These are phyloP conservation scores for Chloropicon primus DNA, from an alignment of 139 green algal species.

Conservation along the genomic window DNA sequence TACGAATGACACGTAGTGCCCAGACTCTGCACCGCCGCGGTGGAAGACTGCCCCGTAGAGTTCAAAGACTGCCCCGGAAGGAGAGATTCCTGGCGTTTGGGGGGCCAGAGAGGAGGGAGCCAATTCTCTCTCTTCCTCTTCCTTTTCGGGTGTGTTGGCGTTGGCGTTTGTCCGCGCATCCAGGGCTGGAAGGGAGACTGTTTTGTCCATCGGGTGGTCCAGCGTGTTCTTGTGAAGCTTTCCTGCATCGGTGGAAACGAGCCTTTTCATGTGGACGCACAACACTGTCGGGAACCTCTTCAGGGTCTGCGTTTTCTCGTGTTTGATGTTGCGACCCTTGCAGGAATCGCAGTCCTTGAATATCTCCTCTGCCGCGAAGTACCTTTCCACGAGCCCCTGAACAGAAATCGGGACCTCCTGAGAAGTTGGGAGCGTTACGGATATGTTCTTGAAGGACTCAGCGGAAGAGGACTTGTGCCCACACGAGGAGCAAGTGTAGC, in stretches of 20 bases:
- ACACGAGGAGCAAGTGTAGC: neutral
- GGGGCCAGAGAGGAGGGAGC: neutral
- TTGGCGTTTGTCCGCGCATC: too few species aligned
- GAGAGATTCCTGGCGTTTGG: neutral
- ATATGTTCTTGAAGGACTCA: neutral
- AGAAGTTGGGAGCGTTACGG: neutral
- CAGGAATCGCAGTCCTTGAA: neutral
- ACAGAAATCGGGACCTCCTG: too few species aligned
- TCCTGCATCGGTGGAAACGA: neutral
- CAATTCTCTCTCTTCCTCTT: too few species aligned
- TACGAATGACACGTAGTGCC: neutral
- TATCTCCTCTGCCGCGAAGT: neutral
- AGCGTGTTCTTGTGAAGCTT: neutral
- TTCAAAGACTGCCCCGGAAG: neutral
- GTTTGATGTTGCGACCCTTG: neutral
- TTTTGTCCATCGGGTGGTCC: neutral
- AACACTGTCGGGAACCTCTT: neutral
- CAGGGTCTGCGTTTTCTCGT: neutral
- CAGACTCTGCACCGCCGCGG: neutral
- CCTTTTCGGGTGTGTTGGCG: too few species aligned
- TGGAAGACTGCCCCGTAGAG: neutral
- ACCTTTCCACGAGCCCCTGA: neutral
- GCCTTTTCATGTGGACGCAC: neutral
- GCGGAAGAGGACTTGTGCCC: neutral
- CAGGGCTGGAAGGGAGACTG: neutral